Base-by-base conservation (phyloP, 176 grass and related monocot species). In the Oryza punctata region DNA sequence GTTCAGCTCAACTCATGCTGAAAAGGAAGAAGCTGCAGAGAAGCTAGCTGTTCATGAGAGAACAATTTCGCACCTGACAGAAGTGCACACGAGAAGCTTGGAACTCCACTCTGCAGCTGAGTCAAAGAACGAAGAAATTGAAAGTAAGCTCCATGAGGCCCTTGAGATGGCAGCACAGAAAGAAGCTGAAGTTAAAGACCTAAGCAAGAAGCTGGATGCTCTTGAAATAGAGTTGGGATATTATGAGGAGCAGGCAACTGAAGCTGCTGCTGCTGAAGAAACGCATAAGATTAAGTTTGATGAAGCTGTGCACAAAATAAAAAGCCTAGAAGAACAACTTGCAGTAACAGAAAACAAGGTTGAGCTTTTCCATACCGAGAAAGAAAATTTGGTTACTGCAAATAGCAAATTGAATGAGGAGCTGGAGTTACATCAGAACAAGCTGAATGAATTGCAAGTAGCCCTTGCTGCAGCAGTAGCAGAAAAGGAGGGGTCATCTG, bases 201-300 rank as follows among this genome's bases (percentile, higher is more conserved):
- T 94, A 79, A 87, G 70, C 85, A 86, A 97, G 84, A 97, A 90
- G 78, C 44, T 93, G 27, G 81, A 95, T 79, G 85, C 87, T 65
- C 90, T 98, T 21, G 92, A 95, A 87, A 85, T 89, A 68, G 89
- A 98, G 76, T 72, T 92, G 37, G 90, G 84, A 54, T 88, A 78
- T 85, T 94, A 88, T 27, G 86, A 93, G 80, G 91, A 98, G 72
- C 90, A 90, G 38, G 87, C 78, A 78, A 87, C 78, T 37, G 93
- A 94, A 81, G 88, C 82, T 72, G 75, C 87, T 86, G 52, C 75
- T 12, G 24, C 66, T 86, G 90, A 82, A 88, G 82, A 87, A 88
- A 88, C 60, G 67, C 65, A 74, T 43, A 86, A 90, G 65, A 32
- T 72, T 35, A 78, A 94, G 41, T 83, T 84, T 82, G 82, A 92